Percentiles rank a stretch among this genome's conserved stretches.
These are phyloP conservation scores for Ophiostoma fasciatum DNA, from an alignment of 2,329 filamentous ascomycete species.

Conservation along the genomic window DNA sequence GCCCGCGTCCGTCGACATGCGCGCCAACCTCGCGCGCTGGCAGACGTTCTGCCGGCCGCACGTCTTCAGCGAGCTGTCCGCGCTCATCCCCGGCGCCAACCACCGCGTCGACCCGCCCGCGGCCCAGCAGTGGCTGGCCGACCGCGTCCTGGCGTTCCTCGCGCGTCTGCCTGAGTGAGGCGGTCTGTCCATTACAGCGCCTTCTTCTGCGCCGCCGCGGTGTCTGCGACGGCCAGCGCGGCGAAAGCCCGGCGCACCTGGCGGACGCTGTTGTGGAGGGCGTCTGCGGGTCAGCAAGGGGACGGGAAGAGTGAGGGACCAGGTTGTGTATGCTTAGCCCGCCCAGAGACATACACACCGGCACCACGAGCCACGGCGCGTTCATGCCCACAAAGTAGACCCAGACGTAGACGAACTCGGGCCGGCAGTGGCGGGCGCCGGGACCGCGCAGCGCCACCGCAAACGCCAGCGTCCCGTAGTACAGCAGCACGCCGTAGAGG, in stretches of 20 bases:
- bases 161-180: constrained; percentile 11
- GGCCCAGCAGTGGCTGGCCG: constrained; percentile 33
- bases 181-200: neutral
- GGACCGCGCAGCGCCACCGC: constrained; percentile 30
- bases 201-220: neutral
- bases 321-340: neutral
- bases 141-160: constrained; percentile 33
- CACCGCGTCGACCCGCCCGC: constrained; percentile 33
- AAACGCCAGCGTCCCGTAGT: constrained; percentile 42
- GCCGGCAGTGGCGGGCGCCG: constrained; percentile 37
- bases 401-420: constrained; percentile 48
- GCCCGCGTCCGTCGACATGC: constrained; percentile 41
- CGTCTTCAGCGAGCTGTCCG: constrained; percentile 35
- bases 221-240: neutral
- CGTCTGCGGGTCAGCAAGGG: neutral
- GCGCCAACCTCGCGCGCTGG: constrained; percentile 43
- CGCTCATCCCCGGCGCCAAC: constrained; percentile 34
- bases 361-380: constrained; percentile 43
- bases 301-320: neutral
- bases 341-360: constrained; percentile 28
- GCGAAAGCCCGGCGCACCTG: constrained; percentile 3
- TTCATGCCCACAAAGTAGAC: constrained; percentile 49
- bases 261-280: constrained; percentile 3
- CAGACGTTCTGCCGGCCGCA: constrained; percentile 25
- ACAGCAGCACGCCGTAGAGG: constrained; percentile 46